Conservation (phyloP, 495 filamentous ascomycete species). For the Aspergillus affinis region DNA sequence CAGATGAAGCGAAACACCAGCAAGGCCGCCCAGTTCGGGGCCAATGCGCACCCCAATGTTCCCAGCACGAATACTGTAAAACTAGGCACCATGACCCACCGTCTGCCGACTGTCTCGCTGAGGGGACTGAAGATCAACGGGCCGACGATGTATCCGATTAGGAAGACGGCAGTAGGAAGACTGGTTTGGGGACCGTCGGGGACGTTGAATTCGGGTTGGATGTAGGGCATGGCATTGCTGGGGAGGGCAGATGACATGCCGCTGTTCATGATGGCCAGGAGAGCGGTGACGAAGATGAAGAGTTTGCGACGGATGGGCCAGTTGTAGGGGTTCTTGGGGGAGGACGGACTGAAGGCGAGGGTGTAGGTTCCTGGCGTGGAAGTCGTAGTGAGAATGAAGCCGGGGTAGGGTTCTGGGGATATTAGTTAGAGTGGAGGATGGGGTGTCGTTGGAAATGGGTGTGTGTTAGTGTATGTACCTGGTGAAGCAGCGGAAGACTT, state of each 20-base stretch:
- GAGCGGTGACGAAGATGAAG: constrained; percentile 53
- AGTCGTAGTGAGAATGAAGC: neutral
- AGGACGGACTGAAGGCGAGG: constrained; percentile 3
- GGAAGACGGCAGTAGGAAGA: constrained; percentile 72
- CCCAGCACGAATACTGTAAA: constrained; percentile 66
- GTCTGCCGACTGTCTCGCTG: constrained; percentile 71
- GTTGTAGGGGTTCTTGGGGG: constrained; percentile 29
- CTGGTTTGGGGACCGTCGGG: constrained; percentile 49
- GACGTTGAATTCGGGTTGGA: constrained; percentile 40
- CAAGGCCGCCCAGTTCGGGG: constrained; percentile 65
- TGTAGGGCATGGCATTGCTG: constrained; percentile 59
- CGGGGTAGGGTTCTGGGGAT: neutral
- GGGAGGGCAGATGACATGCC: constrained; percentile 70
- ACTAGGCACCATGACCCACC: constrained; percentile 55
- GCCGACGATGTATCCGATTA: constrained; percentile 69
- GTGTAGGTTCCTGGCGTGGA: neutral
- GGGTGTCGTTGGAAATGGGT: too few species aligned
- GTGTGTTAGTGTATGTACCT: too few species aligned
- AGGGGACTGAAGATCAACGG: constrained; percentile 67
- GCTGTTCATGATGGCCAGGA: constrained; percentile 67
- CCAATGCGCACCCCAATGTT: constrained; percentile 66
- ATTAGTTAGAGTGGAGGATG: too few species aligned
- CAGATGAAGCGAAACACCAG: constrained; percentile 67
- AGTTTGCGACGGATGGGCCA: constrained; percentile 53
- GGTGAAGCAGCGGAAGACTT: neutral